Conservation (phyloP, 1,284 basidiomycete genomes). For the Ganoderma lucidum region DNA sequence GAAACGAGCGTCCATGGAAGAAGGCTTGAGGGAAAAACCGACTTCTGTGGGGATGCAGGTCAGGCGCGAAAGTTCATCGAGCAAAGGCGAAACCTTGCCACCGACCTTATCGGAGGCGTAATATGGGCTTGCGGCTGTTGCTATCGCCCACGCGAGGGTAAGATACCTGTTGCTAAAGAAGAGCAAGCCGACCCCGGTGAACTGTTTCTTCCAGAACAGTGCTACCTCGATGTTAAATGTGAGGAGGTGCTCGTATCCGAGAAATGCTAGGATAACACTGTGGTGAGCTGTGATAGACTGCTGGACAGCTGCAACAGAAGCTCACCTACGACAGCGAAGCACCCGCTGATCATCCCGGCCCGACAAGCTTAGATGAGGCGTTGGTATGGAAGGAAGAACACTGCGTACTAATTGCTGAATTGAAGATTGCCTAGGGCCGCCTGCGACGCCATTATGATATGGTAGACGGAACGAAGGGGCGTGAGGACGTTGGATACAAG, state of each 20-base stretch:
- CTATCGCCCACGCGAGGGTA: background rate
- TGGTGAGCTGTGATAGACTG: too few relatives aligned
- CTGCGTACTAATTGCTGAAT: background rate
- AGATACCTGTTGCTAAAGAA: conserved; percentile 22
- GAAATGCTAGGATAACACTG: conserved; percentile 12
- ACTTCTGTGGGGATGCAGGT: background rate
- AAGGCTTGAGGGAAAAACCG: background rate
- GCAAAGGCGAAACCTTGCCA: background rate
- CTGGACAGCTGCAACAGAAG: background rate
- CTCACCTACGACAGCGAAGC: background rate
- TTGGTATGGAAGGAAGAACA: background rate
- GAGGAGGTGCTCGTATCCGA: conserved; percentile 12
- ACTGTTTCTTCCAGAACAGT: conserved; percentile 13
- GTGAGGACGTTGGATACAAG: too few relatives aligned
- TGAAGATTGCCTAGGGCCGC: background rate
- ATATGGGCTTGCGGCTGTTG: background rate
- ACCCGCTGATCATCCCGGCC: background rate
- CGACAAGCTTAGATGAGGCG: too few relatives aligned
- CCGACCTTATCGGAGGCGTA: background rate
- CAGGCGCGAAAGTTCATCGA: background rate
- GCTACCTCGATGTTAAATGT: conserved; percentile 11
- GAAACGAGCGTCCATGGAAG: background rate
- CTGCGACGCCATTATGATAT: background rate
- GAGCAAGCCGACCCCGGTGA: conserved; percentile 6
- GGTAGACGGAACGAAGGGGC: too few relatives aligned